Base-by-base conservation (phyloP, 768 basidiomycete genomes). In the Termitomyces titanicus region DNA sequence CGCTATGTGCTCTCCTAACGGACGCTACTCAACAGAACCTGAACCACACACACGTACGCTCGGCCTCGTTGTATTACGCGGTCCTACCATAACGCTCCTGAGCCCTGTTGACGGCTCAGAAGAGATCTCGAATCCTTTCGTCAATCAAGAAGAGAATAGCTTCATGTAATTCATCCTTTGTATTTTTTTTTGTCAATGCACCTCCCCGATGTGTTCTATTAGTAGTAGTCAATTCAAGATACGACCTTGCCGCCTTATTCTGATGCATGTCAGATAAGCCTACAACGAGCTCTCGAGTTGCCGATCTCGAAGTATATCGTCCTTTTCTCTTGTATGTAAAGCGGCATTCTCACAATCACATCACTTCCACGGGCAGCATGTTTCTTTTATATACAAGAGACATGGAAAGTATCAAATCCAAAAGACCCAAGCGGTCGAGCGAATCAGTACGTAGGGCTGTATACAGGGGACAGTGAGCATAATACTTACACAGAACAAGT, bases 101-200 rank as follows among this genome's bases (percentile, higher is more conserved):
- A 94, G 92, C 66, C 96, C 96, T 3, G 89, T 94, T 12, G 96
- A 98, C 61, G 96, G 96, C 53, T 94, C 85, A 54, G 94, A 95
- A 69, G 93, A 95, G 69, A 95, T 96, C 53, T 85, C 88, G 13
- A 95, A 96, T 70, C 93, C 93, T 3, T 96, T 96, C 75, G 61
- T 82, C 47, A 76, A 80, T 4, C 86, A 86, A 66, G 89, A 92
- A 64, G 86, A 74, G 86, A 74, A 64, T 65, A 58, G 64, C 22
- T 35, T 35, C 40, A 2, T 42, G 15, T 20, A 42, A 35, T 13
- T 35, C 34, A 35, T 35, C 40, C 37, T 38, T 31, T 47, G 27
- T 47, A 17, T 47, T 47, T 5, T 24, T 15, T 47, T 13, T 5
- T 47, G 29, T 29, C 29, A 29, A 29, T 47, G 29, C 45, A 47